Evolutionary conservation across 768 basidiomycete species (phyloP).

Genomic region (Pisolithus albus): DNA sequence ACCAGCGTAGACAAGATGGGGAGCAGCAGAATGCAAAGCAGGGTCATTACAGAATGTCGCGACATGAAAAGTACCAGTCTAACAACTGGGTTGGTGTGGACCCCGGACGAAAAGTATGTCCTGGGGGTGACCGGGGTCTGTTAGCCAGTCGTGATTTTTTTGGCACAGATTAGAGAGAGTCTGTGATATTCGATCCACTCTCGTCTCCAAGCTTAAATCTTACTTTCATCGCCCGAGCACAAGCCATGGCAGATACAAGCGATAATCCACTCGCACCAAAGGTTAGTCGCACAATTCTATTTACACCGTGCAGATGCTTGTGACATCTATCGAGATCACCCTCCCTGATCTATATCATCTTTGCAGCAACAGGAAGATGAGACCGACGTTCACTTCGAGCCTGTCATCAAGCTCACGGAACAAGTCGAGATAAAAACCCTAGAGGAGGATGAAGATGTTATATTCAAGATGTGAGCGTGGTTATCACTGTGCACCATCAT

Average conservation of each 20-base stretch:
- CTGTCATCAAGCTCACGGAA: slow-evolving; percentile 93
- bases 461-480: slow-evolving; percentile 89
- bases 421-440: slow-evolving; percentile 91
- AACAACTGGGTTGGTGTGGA: background rate
- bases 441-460: slow-evolving; percentile 88
- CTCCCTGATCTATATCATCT: slow-evolving; percentile 21
- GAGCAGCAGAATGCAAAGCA: slow-evolving; percentile 37
- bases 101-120: background rate
- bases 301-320: background rate
- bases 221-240: slow-evolving; percentile 12
- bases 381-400: slow-evolving; percentile 87
- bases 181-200: background rate
- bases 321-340: slow-evolving; percentile 19
- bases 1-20: slow-evolving; percentile 29
- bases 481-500: slow-evolving; percentile 11
- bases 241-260: slow-evolving; percentile 46
- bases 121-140: slow-evolving; percentile 9
- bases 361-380: slow-evolving; percentile 54
- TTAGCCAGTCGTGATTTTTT: slow-evolving; percentile 20
- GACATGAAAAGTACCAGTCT: background rate
- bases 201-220: slow-evolving; percentile 9
- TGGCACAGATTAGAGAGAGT: background rate
- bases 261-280: slow-evolving; percentile 62
- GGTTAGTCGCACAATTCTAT: slow-evolving; percentile 36
- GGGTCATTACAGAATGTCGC: slow-evolving; percentile 17